Percentiles rank a stretch among this genome's conserved stretches.
phyloP scores from a whole-genome alignment of 768 basidiomycete genomes.

The Boletus rubescentipes region DNA sequence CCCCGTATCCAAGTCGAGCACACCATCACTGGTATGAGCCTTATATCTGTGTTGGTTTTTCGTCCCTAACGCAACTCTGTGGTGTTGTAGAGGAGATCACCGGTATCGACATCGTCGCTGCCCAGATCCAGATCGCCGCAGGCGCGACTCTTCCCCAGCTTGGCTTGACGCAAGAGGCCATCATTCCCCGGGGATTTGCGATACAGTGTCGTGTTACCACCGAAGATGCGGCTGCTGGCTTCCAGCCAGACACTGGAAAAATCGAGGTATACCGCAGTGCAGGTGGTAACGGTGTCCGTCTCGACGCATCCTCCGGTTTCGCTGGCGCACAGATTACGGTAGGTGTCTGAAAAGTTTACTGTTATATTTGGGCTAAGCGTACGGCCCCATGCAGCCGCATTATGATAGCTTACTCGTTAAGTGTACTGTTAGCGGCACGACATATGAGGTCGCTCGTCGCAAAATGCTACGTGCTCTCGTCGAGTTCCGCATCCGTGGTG shows the following conservation, averaged over 20 bases:
- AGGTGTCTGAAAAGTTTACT: constrained; percentile 24
- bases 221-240: constrained; percentile 86
- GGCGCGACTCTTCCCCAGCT: constrained; percentile 94
- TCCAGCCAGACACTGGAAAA: constrained; percentile 99
- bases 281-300: constrained; percentile 96
- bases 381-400: constrained; percentile 63
- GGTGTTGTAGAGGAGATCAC: constrained; percentile 90
- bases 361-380: constrained; percentile 3
- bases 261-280: constrained; percentile 99
- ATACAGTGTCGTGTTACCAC: constrained; percentile 99
- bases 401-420: constrained; percentile 98
- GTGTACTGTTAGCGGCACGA: constrained; percentile 92
- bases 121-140: constrained; percentile 99
- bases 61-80: background rate
- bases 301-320: constrained; percentile 96
- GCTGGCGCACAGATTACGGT: constrained; percentile 99
- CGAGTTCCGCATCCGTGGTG: constrained; percentile 98
- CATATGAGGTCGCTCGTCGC: constrained; percentile 96
- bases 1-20: constrained; percentile 99
- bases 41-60: background rate
- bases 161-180: constrained; percentile 93
- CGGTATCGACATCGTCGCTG: constrained; percentile 98
- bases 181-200: constrained; percentile 93
- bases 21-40: constrained; percentile 84
- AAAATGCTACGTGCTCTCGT: constrained; percentile 99